A percentile compares a stretch with the other conserved stretches of the same genome.
Evolutionary conservation across 768 basidiomycete species (phyloP).

Genomic region (Agaricus blazei): DNA sequence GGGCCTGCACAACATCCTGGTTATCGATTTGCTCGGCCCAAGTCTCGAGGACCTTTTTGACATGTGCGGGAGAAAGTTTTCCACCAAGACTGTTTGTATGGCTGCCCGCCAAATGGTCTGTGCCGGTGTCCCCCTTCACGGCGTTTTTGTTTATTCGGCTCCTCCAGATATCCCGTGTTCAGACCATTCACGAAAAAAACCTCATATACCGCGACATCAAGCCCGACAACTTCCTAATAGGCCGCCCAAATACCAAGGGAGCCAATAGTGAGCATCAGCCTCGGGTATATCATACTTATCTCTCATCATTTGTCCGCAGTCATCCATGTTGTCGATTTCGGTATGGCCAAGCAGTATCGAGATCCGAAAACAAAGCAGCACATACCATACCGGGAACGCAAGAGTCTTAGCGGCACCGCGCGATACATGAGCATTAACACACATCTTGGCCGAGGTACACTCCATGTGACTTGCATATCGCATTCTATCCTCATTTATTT

Average conservation of each 20-base stretch:
- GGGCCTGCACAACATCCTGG: slow-evolving; percentile 95
- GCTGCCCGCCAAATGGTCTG: slow-evolving; percentile 94
- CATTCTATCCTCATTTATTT: neutral
- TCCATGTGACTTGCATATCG: slow-evolving; percentile 6
- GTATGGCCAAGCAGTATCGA: slow-evolving; percentile 99
- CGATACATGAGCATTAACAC: slow-evolving; percentile 99
- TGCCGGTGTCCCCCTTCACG: slow-evolving; percentile 6
- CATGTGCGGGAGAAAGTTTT: slow-evolving; percentile 98
- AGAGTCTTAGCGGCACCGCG: slow-evolving; percentile 94
- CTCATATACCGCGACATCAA: slow-evolving; percentile 99
- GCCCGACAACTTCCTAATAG: slow-evolving; percentile 98
- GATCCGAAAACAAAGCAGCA: slow-evolving; percentile 99
- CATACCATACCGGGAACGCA: slow-evolving; percentile 97
- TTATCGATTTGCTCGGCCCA: slow-evolving; percentile 96
- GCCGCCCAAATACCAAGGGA: slow-evolving; percentile 86
- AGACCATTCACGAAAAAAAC: slow-evolving; percentile 99
- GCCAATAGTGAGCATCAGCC: slow-evolving; percentile 58
- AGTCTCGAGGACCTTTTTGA: slow-evolving; percentile 98
- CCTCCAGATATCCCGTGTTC: slow-evolving; percentile 82
- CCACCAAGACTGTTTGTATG: slow-evolving; percentile 98
- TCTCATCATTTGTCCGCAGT: slow-evolving; percentile 34
- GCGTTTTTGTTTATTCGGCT: slow-evolving; percentile 6
- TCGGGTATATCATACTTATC: slow-evolving; percentile 4
- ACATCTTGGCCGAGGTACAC: slow-evolving; percentile 88
- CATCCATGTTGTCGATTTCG: slow-evolving; percentile 96